A percentile compares a stretch with the other conserved stretches of the same genome.
phyloP scores from a whole-genome alignment of 176 grass and related monocot genomes.

The Olyra latifolia region DNA sequence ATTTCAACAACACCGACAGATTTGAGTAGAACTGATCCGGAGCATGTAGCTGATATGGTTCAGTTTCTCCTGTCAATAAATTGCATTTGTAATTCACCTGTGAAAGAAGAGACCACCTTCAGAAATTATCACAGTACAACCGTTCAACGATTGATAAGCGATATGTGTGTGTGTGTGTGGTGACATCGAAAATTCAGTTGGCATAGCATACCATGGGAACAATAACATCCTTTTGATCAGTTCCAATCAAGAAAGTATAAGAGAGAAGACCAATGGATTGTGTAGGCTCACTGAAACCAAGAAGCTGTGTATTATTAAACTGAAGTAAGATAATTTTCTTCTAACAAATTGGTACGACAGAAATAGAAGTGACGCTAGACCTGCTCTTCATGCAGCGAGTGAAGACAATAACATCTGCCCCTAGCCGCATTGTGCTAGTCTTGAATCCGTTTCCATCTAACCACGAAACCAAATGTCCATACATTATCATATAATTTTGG shows the following conservation, averaged over 20 bases:
- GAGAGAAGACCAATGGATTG: conserved; percentile 83
- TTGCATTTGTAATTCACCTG: conserved; percentile 85
- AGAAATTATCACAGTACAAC: not conserved
- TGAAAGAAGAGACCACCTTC: conserved; percentile 5
- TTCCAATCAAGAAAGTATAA: conserved; percentile 66
- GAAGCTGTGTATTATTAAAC: not conserved
- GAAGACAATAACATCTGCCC: conserved; percentile 84
- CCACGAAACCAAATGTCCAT: not conserved
- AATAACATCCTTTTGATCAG: conserved; percentile 58
- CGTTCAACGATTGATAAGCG: not conserved
- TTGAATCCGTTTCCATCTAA: conserved; percentile 95
- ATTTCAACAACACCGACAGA: conserved; percentile 66
- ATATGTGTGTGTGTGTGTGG: not conserved
- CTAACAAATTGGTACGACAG: not conserved
- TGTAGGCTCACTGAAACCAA: conserved; percentile 50
- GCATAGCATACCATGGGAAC: conserved; percentile 56
- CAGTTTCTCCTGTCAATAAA: conserved; percentile 46
- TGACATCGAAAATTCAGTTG: not conserved
- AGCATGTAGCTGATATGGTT: conserved; percentile 29
- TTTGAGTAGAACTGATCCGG: conserved; percentile 61
- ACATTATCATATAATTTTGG: not conserved
- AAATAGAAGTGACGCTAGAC: conserved; percentile 23
- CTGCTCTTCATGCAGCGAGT: conserved; percentile 53
- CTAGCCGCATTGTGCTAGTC: conserved; percentile 89
- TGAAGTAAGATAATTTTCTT: not conserved